phyloP scores from a whole-genome alignment of 306 rosid genomes.

The Sesbania bispinosa region DNA sequence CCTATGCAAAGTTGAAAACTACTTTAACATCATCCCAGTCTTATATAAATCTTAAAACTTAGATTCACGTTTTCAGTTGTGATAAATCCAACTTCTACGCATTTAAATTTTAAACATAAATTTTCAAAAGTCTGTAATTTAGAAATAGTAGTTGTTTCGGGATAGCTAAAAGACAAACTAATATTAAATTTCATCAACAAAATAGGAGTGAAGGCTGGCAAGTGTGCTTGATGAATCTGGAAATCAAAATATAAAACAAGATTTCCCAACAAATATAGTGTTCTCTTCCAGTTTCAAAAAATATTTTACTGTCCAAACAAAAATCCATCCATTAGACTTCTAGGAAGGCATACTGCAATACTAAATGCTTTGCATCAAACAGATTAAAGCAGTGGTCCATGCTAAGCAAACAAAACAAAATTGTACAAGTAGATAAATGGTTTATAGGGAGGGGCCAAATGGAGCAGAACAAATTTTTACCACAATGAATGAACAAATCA shows the following conservation, averaged over 20 bases:
- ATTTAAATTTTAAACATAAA: not conserved
- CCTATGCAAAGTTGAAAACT: not conserved
- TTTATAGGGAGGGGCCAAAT: no score
- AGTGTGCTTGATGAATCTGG: not conserved
- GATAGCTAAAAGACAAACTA: no score
- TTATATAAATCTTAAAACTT: not conserved
- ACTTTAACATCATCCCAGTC: constrained; percentile 6
- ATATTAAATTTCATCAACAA: constrained; percentile 1
- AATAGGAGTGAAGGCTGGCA: not conserved
- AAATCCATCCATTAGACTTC: not conserved
- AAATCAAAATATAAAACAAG: not conserved
- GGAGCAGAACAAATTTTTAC: no score
- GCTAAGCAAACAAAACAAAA: no score
- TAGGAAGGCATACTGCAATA: not conserved
- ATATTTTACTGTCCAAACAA: no score
- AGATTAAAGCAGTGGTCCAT: no score
- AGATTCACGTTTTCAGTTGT: not conserved
- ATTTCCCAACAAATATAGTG: not conserved
- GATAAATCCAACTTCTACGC: not conserved
- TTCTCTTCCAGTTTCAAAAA: no score
- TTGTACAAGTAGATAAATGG: no score
- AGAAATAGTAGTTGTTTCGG: not conserved
- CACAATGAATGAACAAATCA: not conserved
- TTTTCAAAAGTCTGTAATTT: not conserved
- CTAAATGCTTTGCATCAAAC: no score